A percentile compares a stretch with the other conserved stretches of the same genome.
These are phyloP conservation scores for Colletotrichum sp. DNA, from an alignment of 2,329 filamentous ascomycete species.

Conservation along the genomic window DNA sequence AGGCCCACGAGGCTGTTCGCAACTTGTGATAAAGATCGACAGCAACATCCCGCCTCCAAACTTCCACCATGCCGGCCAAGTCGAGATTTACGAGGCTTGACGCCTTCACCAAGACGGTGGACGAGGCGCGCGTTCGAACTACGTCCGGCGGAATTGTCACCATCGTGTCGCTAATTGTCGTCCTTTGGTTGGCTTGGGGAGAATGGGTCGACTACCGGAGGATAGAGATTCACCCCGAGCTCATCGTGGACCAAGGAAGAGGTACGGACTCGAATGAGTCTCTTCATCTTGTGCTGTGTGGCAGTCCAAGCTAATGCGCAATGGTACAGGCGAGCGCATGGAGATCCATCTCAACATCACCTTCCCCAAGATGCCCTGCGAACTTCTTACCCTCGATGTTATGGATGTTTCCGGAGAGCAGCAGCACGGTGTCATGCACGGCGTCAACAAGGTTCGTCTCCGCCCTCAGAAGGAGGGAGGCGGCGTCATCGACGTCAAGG, in stretches of 20 bases:
- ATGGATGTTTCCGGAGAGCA: constrained; percentile 99
- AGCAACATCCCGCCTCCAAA: neutral
- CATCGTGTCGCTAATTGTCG: constrained; percentile 85
- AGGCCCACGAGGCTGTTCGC: neutral
- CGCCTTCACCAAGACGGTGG: constrained; percentile 98
- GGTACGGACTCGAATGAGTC: constrained; percentile 54
- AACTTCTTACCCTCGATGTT: constrained; percentile 94
- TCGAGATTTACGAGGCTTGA: constrained; percentile 96
- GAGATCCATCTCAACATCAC: constrained; percentile 98
- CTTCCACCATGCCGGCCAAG: constrained; percentile 76
- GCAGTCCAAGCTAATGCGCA: constrained; percentile 25
- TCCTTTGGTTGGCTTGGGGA: constrained; percentile 88
- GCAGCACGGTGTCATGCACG: constrained; percentile 92
- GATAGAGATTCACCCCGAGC: constrained; percentile 85
- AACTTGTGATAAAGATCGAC: neutral
- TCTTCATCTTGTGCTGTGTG: neutral
- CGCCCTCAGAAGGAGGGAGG: constrained; percentile 76
- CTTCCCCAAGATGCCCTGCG: constrained; percentile 92
- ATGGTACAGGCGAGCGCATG: constrained; percentile 84
- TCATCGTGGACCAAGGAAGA: constrained; percentile 96
- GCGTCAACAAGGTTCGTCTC: constrained; percentile 89
- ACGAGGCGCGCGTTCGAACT: constrained; percentile 95
- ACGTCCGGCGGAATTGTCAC: constrained; percentile 96
- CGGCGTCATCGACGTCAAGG: constrained; percentile 72
- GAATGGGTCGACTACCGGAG: constrained; percentile 95